phyloP scores from a whole-genome alignment of 2,329 filamentous ascomycete species.

The Zymoseptoria passerinii region DNA sequence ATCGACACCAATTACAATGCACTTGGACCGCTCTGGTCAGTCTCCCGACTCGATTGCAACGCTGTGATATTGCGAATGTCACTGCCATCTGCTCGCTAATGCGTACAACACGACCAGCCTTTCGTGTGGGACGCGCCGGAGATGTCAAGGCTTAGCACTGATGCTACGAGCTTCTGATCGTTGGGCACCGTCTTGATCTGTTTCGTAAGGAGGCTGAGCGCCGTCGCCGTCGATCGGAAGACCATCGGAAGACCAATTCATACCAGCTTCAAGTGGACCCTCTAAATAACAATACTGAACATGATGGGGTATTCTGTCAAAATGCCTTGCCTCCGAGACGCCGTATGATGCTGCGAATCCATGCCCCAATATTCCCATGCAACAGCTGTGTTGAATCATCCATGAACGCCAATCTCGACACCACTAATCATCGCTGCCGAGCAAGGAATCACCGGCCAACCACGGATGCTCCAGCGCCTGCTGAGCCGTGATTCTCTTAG shows the following conservation, averaged over 20 bases:
- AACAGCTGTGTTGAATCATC: neutral
- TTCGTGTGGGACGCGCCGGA: too few species aligned
- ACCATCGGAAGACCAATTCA: too few species aligned
- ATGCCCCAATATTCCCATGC: neutral
- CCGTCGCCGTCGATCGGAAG: too few species aligned
- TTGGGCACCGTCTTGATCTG: too few species aligned
- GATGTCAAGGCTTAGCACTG: too few species aligned
- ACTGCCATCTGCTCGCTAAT: neutral
- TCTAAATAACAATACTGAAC: neutral
- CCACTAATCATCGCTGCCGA: constrained; percentile 8
- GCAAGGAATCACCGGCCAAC: constrained; percentile 7
- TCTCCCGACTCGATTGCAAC: too few species aligned
- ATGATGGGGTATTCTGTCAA: neutral
- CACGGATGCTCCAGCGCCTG: constrained; percentile 62
- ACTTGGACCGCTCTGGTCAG: too few species aligned
- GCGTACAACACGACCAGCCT: neutral
- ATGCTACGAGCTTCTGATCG: too few species aligned
- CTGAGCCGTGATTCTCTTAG: constrained; percentile 62
- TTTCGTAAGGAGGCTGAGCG: too few species aligned
- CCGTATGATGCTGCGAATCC: neutral
- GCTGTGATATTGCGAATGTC: too few species aligned
- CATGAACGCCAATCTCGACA: neutral
- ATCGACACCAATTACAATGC: neutral
- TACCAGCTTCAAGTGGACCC: neutral
- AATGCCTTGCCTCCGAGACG: neutral